A percentile compares a stretch with the other conserved stretches of the same genome.
phyloP scores from a whole-genome alignment of 768 basidiomycete genomes.

The Leccinellum rugosiceps region DNA sequence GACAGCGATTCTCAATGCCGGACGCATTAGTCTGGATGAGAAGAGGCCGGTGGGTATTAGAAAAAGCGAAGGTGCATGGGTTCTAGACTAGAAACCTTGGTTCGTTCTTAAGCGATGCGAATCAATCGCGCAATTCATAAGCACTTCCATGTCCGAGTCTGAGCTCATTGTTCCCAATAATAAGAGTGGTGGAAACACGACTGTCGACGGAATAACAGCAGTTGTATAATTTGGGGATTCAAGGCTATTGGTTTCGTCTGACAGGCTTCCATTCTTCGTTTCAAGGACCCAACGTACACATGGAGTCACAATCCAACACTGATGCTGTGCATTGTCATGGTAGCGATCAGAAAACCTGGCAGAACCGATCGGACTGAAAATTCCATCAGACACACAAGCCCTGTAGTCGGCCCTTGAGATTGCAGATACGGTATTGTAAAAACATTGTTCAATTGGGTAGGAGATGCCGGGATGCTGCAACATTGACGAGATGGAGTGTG shows the following conservation, averaged over 20 bases:
- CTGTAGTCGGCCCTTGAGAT: constrained; percentile 30
- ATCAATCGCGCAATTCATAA: constrained; percentile 4
- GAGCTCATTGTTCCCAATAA: neutral
- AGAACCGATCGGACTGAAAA: constrained; percentile 5
- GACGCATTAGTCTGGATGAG: constrained; percentile 87
- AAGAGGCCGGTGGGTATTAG: constrained; percentile 78
- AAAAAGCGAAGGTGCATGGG: constrained; percentile 61
- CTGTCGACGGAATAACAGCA: neutral
- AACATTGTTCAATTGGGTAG: constrained; percentile 39
- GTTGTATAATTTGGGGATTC: neutral
- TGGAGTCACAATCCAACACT: neutral
- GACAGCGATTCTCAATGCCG: constrained; percentile 87
- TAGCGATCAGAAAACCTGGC: constrained; percentile 10
- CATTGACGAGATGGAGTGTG: constrained; percentile 38
- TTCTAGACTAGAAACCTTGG: constrained; percentile 53
- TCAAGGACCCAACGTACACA: neutral
- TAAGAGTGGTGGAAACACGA: neutral
- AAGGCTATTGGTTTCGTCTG: neutral
- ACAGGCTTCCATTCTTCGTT: neutral
- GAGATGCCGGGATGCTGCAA: constrained; percentile 43
- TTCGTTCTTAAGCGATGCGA: constrained; percentile 1
- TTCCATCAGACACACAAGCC: constrained; percentile 17
- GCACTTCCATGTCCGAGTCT: neutral
- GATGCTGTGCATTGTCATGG: constrained; percentile 17
- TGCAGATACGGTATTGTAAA: constrained; percentile 34